Conservation (phyloP, 2,329 filamentous ascomycete species). For the Trichoderma lentiforme region DNA sequence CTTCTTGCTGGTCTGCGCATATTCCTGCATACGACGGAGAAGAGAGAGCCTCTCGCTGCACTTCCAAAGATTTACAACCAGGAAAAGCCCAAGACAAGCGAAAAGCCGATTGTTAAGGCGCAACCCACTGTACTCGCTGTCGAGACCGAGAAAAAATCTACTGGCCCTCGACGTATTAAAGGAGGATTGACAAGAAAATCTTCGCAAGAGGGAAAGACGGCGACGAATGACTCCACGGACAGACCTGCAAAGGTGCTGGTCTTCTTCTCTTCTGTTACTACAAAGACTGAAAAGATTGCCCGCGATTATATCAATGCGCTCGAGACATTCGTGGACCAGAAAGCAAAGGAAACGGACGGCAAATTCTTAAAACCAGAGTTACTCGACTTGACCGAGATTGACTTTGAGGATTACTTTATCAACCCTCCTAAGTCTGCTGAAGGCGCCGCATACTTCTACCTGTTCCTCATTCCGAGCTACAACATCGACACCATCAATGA, state of each 20-base stretch:
- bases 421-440: constrained; percentile 60
- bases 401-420: constrained; percentile 92
- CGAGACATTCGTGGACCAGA: constrained; percentile 47
- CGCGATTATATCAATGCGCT: constrained; percentile 59
- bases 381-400: constrained; percentile 77
- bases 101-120: not conserved
- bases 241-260: constrained; percentile 67
- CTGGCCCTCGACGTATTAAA: constrained; percentile 50
- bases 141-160: constrained; percentile 32
- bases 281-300: constrained; percentile 73
- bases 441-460: constrained; percentile 69
- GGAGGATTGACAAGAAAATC: constrained; percentile 38
- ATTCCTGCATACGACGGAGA: constrained; percentile 40
- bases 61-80: constrained; percentile 37
- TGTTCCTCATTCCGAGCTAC: constrained; percentile 84
- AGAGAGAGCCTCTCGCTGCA: constrained; percentile 34
- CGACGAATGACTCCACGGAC: constrained; percentile 27
- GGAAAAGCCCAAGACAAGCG: constrained; percentile 10
- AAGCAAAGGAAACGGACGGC: constrained; percentile 38
- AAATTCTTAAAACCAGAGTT: constrained; percentile 58
- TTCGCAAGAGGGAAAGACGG: constrained; percentile 25
- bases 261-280: constrained; percentile 88
- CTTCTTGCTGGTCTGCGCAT: constrained; percentile 39
- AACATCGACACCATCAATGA: constrained; percentile 92
- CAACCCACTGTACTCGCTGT: no score